Evolutionary conservation across 495 filamentous ascomycete genomes (phyloP).

Genomic region (Aspergillus homomorphus): DNA sequence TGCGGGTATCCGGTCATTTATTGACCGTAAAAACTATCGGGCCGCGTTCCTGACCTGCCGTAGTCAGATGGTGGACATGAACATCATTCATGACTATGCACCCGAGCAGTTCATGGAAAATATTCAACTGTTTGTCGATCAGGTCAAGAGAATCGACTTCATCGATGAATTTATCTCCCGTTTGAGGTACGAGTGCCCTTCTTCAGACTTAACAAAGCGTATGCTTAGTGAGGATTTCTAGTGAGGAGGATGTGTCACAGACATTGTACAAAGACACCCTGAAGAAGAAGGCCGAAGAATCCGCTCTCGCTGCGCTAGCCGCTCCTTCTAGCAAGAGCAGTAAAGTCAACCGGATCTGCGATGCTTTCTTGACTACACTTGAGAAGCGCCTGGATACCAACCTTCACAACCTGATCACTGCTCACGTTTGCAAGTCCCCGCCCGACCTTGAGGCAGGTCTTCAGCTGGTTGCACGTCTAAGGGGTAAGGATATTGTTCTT

Average conservation of each 20-base stretch:
- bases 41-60: constrained; percentile 83
- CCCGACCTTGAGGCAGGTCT: constrained; percentile 87
- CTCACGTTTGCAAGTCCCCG: constrained; percentile 88
- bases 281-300: constrained; percentile 21
- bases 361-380: constrained; percentile 73
- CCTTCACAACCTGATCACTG: constrained; percentile 89
- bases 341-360: constrained; percentile 85
- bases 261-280: constrained; percentile 91
- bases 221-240: constrained; percentile 31
- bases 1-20: constrained; percentile 76
- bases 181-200: constrained; percentile 57
- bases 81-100: constrained; percentile 92
- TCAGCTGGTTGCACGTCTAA: constrained; percentile 68
- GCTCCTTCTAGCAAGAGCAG: constrained; percentile 33
- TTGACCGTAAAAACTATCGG: constrained; percentile 75
- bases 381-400: constrained; percentile 61
- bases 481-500: constrained; percentile 42
- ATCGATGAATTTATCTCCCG: constrained; percentile 92
- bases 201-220: neutral
- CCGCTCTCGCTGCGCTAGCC: neutral
- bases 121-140: constrained; percentile 74
- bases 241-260: constrained; percentile 89
- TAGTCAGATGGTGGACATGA: constrained; percentile 94
- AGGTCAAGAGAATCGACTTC: constrained; percentile 78
- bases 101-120: constrained; percentile 77